These are phyloP conservation scores for Pythium volutum DNA, from an alignment of 352 stramenopile genomes.

Conservation along the genomic window DNA sequence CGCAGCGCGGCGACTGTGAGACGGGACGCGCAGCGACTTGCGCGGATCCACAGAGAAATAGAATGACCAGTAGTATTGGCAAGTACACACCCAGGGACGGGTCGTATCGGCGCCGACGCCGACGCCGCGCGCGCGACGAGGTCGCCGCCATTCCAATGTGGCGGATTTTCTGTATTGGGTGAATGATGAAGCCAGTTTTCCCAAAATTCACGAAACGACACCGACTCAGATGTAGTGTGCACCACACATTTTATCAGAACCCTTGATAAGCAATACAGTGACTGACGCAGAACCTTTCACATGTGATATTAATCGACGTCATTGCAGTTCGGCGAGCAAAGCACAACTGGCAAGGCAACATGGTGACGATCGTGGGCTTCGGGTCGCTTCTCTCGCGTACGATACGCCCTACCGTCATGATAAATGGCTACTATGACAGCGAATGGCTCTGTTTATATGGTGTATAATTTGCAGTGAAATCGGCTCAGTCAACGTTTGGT, in stretches of 20 bases:
- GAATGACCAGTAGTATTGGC: background rate
- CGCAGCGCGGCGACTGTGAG: slow-evolving; percentile 16
- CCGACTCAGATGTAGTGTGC: background rate
- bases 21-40: background rate
- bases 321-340: background rate
- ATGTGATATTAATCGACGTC: slow-evolving; percentile 9
- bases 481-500: slow-evolving; percentile 85
- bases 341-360: slow-evolving; percentile 8
- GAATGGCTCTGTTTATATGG: background rate
- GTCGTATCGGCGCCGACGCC: background rate
- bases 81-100: background rate
- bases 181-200: slow-evolving; percentile 1
- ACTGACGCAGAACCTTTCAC: slow-evolving; percentile 4
- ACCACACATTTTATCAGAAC: background rate
- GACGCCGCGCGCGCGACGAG: background rate
- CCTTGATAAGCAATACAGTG: too few relatives aligned
- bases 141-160: background rate
- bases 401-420: background rate
- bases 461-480: slow-evolving; percentile 43
- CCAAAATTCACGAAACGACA: slow-evolving; percentile 2
- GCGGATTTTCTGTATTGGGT: background rate
- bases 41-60: background rate
- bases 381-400: slow-evolving; percentile 86
- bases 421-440: too few relatives aligned
- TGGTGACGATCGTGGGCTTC: slow-evolving; percentile 88